phyloP scores from a whole-genome alignment of 2,329 filamentous ascomycete species.

The Colletotrichum tropicicola region DNA sequence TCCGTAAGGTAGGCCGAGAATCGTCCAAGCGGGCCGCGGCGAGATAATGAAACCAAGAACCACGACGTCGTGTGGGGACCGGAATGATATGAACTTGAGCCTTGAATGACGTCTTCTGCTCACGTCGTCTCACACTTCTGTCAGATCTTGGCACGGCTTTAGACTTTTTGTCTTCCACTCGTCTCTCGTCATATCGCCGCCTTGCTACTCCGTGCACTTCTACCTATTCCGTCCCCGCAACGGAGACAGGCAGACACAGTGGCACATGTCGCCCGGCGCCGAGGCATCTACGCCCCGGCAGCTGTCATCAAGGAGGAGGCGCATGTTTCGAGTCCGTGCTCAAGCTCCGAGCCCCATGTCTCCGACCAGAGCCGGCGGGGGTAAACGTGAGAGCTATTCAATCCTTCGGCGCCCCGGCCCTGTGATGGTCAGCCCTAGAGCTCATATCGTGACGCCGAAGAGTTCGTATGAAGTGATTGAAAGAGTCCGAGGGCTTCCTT shows the following conservation, averaged over 20 bases:
- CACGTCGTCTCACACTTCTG: background rate
- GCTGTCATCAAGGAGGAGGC: background rate
- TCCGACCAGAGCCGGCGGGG: background rate
- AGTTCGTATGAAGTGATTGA: background rate
- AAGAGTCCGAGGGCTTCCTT: background rate
- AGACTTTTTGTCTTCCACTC: no score
- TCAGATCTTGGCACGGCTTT: background rate
- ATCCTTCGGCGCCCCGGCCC: no score
- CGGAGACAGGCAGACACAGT: no score
- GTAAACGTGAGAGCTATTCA: background rate
- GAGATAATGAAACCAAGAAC: background rate
- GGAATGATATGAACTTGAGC: background rate
- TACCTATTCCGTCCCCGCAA: no score
- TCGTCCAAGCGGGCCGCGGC: no score
- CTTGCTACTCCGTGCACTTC: background rate
- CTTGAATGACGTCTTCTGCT: background rate
- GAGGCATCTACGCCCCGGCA: background rate
- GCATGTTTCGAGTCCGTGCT: background rate
- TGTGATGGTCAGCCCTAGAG: background rate
- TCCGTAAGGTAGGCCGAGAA: no score
- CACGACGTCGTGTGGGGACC: background rate
- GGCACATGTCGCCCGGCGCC: background rate
- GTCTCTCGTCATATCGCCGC: background rate
- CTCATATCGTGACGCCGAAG: background rate
- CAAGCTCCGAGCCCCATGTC: background rate